A percentile compares a stretch with the other conserved stretches of the same genome.
Evolutionary conservation across 225 moss, liverwort and hornwort species (phyloP).

Genomic region (Antitrichia curtipendula): DNA sequence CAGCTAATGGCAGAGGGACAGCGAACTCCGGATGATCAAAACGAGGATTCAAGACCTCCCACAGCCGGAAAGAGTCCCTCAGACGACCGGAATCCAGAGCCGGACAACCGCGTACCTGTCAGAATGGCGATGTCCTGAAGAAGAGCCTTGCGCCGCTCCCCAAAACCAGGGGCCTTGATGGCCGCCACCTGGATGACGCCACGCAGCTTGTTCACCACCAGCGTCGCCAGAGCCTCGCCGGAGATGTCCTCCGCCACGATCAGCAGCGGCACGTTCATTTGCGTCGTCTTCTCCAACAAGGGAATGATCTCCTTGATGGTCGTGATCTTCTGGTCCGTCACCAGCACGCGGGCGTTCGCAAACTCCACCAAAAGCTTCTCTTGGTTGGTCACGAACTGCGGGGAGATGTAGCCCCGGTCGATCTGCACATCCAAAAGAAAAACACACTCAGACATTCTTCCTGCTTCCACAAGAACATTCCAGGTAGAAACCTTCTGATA

Average conservation of each 20-base stretch:
- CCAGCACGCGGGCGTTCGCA: conserved; percentile 55
- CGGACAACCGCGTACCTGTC: conserved; percentile 7
- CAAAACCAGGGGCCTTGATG: conserved; percentile 91
- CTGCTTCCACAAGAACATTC: not conserved
- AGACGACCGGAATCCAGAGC: too few relatives aligned
- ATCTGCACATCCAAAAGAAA: conserved; percentile 27
- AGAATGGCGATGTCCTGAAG: conserved; percentile 92
- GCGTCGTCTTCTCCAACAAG: conserved; percentile 82
- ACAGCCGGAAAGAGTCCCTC: too few relatives aligned
- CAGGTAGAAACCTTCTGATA: not conserved
- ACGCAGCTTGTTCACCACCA: conserved; percentile 92
- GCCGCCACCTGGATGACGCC: conserved; percentile 92
- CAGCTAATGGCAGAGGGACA: not conserved
- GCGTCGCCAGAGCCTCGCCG: conserved; percentile 88
- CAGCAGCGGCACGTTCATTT: conserved; percentile 74
- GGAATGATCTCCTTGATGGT: conserved; percentile 91
- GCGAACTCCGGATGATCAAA: not conserved
- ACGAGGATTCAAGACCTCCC: not conserved
- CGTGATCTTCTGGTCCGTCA: conserved; percentile 90
- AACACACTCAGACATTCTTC: not conserved
- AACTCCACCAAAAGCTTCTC: conserved; percentile 91
- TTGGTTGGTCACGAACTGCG: conserved; percentile 91
- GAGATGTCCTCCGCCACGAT: conserved; percentile 85
- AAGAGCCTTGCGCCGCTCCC: conserved; percentile 93
- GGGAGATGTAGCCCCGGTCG: conserved; percentile 82